Conservation (phyloP, 805 yeast genomes). For the Komagataella pseudopastoris region DNA sequence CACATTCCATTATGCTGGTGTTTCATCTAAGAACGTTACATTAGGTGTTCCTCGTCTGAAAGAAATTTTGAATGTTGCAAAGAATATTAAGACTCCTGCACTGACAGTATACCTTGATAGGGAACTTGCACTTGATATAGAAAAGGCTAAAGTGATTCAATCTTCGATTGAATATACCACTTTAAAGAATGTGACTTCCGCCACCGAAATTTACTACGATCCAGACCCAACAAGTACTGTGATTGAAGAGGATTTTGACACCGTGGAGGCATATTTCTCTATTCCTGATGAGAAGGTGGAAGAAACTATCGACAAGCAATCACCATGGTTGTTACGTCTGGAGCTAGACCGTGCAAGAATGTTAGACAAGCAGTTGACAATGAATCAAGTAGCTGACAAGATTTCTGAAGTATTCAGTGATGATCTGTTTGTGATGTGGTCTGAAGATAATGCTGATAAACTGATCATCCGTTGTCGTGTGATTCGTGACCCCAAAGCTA, state of each 20-base stretch:
- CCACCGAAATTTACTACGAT: conserved; percentile 93
- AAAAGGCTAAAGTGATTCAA: conserved; percentile 87
- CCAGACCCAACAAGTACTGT: conserved; percentile 98
- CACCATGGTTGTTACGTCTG: conserved; percentile 95
- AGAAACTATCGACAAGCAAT: conserved; percentile 84
- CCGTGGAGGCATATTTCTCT: conserved; percentile 93
- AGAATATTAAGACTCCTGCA: conserved; percentile 99
- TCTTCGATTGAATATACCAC: conserved; percentile 96
- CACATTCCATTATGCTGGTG: conserved; percentile 98
- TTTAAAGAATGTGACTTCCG: conserved; percentile 87
- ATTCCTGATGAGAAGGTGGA: conserved; percentile 97
- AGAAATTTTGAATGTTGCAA: conserved; percentile 96
- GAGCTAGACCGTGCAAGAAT: conserved; percentile 97
- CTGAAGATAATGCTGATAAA: conserved; percentile 97
- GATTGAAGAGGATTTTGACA: conserved; percentile 91
- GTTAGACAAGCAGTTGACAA: conserved; percentile 94
- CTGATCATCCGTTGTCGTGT: conserved; percentile 97
- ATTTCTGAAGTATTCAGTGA: conserved; percentile 87
- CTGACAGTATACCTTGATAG: conserved; percentile 83
- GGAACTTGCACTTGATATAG: conserved; percentile 77
- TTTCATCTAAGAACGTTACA: conserved; percentile 89
- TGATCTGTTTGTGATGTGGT: conserved; percentile 95
- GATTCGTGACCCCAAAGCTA: conserved; percentile 85
- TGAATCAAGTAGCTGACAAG: conserved; percentile 96
- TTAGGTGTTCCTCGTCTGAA: conserved; percentile 96